Evolutionary conservation across 305 asterid genomes (phyloP).

Genomic region (Solanum hybrid): DNA sequence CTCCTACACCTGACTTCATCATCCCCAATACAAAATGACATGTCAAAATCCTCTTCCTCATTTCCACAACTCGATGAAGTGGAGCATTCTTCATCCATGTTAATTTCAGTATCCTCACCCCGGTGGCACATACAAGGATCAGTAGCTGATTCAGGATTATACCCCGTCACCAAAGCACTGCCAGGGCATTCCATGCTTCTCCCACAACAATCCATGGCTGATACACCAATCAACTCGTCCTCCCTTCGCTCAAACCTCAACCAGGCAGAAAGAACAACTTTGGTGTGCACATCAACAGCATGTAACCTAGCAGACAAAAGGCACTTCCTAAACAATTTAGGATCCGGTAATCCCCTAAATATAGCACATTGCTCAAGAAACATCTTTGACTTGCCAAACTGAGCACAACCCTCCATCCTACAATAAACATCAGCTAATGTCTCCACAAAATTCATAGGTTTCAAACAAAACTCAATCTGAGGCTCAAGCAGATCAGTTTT

Average conservation of each 20-base stretch:
- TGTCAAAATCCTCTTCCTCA: conserved; percentile 52
- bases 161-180: conserved; percentile 49
- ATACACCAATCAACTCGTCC: conserved; percentile 73
- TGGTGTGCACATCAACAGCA: conserved; percentile 78
- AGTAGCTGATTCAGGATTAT: conserved; percentile 64
- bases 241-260: conserved; percentile 85
- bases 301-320: conserved; percentile 72
- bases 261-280: conserved; percentile 88
- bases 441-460: conserved; percentile 54
- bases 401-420: conserved; percentile 41
- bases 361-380: conserved; percentile 75
- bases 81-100: conserved; percentile 47
- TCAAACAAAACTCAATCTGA: conserved; percentile 57
- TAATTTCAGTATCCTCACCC: conserved; percentile 7
- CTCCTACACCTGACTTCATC: conserved; percentile 81
- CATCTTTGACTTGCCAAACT: conserved; percentile 41
- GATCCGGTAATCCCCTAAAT: conserved; percentile 63
- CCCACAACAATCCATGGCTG: conserved; percentile 81
- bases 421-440: conserved; percentile 50
- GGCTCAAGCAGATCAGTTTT: conserved; percentile 76
- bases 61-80: conserved; percentile 35
- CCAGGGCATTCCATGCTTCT: conserved; percentile 73
- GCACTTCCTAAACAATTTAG: conserved; percentile 72
- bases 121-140: conserved; percentile 52
- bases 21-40: conserved; percentile 68